Evolutionary conservation across 2,329 filamentous ascomycete genomes (phyloP), one percentile per base, ranked within the genome.

Genomic region (Graphium sp.): DNA sequence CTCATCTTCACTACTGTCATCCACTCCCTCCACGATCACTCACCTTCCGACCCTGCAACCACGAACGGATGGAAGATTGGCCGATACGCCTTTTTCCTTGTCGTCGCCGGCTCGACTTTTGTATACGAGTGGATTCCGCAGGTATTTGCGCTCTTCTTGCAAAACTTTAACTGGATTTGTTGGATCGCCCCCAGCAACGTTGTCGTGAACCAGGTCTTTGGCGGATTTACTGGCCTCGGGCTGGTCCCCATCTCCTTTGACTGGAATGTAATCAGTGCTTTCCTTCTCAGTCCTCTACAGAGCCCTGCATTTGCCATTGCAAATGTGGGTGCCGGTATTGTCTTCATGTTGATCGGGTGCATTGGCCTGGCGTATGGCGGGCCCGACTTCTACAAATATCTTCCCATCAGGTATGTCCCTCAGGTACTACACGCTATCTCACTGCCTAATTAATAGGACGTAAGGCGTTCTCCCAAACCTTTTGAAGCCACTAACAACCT

Each of bases 41-140:
- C 52, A 4, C 46, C 44, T 10, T 55, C 56, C 5, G 55, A 66
- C 37, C 60, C 64, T 2, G 42, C 52, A 26, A 60, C 59, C 30
- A 58, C 58, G 15, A 61, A 56, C 39, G 72, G 74, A 24, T 79
- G 74, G 74, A 57, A 42, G 19, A 60, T 77, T 27, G 62, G 66
- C n/a, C 63, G 71, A 29, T 76, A 74, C 46, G 60, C 58, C 36
- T 67, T 67, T 45, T 78, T 77, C 50, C 41, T 74, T 31, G 62
- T 63, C 37, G 55, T 72, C 20, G 64, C 66, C 37, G 41, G 49
- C 16, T 60, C 49, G 12, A 58, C 63, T 15, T 60, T 60, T 33
- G 43, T 59, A 21, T 63, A 63, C 47, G 68, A 69, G 39, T 68
- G 59, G 50, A 54, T 69, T 20, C 64, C 62, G 0, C 62, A 53